Percentiles rank a stretch among this genome's conserved stretches.
phyloP scores from a whole-genome alignment of 1,139 yeast genomes.

The Zygosaccharomyces sapae region DNA sequence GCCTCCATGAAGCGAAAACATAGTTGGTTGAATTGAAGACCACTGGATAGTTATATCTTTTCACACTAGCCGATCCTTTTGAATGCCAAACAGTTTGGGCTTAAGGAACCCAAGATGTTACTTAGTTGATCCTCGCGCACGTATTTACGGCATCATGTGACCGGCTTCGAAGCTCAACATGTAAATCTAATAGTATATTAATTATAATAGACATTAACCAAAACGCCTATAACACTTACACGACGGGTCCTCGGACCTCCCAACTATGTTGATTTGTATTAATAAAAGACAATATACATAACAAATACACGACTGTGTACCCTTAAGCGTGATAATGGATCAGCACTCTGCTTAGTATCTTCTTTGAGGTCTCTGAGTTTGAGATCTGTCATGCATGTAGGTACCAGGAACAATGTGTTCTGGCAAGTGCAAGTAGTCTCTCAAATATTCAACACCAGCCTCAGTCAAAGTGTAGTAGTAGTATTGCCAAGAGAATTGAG shows the following conservation, averaged over 20 bases:
- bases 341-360: slow-evolving; percentile 35
- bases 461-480: slow-evolving; percentile 99
- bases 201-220: not conserved
- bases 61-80: too few species aligned
- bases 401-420: slow-evolving; percentile 98
- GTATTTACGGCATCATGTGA: too few species aligned
- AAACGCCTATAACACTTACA: not conserved
- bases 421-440: slow-evolving; percentile 98
- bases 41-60: too few species aligned
- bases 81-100: too few species aligned
- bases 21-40: too few species aligned
- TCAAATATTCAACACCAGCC: slow-evolving; percentile 98
- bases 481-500: slow-evolving; percentile 99
- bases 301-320: slow-evolving; percentile 11
- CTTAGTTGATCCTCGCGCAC: too few species aligned
- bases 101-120: too few species aligned
- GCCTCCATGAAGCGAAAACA: slow-evolving; percentile 68
- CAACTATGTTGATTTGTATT: slow-evolving; percentile 16
- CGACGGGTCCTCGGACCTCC: slow-evolving; percentile 5
- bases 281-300: slow-evolving; percentile 16
- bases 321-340: not conserved
- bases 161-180: not conserved
- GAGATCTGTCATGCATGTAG: slow-evolving; percentile 90
- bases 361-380: slow-evolving; percentile 64
- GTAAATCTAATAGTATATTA: not conserved